phyloP scores from a whole-genome alignment of 116 monocot genomes.

The Posidonia oceanica region DNA sequence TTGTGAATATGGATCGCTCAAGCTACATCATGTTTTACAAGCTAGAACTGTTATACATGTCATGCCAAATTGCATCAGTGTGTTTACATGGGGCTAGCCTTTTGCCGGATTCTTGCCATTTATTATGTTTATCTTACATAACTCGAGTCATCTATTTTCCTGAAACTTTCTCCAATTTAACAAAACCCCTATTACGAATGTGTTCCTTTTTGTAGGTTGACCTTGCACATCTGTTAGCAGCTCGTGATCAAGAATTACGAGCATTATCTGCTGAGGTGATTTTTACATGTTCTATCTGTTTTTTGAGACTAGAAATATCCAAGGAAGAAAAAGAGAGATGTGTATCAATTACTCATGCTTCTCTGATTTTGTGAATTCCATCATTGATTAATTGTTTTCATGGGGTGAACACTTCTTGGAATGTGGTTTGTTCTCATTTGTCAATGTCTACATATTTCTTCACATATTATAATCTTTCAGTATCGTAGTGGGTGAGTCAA shows the following conservation, averaged over 20 bases:
- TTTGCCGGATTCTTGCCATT: no score
- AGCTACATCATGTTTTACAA: background rate
- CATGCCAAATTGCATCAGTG: no score
- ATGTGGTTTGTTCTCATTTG: background rate
- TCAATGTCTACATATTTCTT: background rate
- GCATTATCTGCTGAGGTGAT: conserved; percentile 85
- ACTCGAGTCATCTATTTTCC: no score
- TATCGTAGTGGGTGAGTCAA: background rate
- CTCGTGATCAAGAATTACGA: conserved; percentile 94
- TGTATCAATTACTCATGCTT: no score
- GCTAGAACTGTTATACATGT: background rate
- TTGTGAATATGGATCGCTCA: background rate
- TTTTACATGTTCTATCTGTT: background rate
- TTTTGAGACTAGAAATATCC: background rate
- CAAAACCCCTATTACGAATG: background rate
- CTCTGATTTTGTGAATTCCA: background rate
- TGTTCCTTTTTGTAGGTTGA: conserved; percentile 66
- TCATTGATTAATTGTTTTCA: background rate
- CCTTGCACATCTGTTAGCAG: conserved; percentile 86
- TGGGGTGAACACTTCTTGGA: background rate
- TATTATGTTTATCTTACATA: no score
- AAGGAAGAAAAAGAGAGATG: no score
- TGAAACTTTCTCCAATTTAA: no score
- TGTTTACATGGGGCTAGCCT: no score
- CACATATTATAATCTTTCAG: background rate